Evolutionary conservation across 352 stramenopile genomes (phyloP).

Genomic region (Pythium insidiosum): DNA sequence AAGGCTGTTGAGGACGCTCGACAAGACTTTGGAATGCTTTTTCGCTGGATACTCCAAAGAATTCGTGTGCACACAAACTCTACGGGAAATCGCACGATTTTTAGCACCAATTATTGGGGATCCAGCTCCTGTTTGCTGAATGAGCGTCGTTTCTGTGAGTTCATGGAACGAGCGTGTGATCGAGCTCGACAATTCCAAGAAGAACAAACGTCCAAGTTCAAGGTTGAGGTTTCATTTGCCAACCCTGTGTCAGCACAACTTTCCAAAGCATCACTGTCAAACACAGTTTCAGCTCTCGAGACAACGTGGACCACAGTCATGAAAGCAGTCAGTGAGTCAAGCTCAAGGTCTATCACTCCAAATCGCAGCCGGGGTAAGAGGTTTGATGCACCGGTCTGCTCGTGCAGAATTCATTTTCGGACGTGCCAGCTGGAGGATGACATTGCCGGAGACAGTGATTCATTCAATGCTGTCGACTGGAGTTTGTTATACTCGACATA

Average conservation of each 20-base stretch:
- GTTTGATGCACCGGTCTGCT: too few species aligned
- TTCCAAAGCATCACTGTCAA: constrained; percentile 15
- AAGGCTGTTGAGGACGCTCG: constrained; percentile 39
- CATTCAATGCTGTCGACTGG: too few species aligned
- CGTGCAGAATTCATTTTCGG: too few species aligned
- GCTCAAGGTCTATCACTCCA: too few species aligned
- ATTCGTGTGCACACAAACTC: constrained; percentile 59
- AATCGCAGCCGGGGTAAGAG: too few species aligned
- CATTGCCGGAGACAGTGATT: too few species aligned
- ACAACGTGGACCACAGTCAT: neutral
- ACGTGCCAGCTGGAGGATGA: too few species aligned
- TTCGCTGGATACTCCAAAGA: constrained; percentile 52
- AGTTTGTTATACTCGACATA: too few species aligned
- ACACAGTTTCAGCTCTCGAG: constrained; percentile 1
- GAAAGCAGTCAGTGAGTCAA: neutral
- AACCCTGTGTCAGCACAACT: constrained; percentile 46
- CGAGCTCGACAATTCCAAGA: constrained; percentile 9
- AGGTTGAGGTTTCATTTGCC: constrained; percentile 59
- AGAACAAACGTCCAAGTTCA: constrained; percentile 36
- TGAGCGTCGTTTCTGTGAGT: constrained; percentile 37
- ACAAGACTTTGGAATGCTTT: constrained; percentile 54
- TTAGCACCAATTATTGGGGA: neutral
- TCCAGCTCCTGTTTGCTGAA: constrained; percentile 27
- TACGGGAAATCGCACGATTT: constrained; percentile 5
- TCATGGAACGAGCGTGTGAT: constrained; percentile 30